Conservation (phyloP, 176 grass and related monocot genomes). For the Paspalum notatum region DNA sequence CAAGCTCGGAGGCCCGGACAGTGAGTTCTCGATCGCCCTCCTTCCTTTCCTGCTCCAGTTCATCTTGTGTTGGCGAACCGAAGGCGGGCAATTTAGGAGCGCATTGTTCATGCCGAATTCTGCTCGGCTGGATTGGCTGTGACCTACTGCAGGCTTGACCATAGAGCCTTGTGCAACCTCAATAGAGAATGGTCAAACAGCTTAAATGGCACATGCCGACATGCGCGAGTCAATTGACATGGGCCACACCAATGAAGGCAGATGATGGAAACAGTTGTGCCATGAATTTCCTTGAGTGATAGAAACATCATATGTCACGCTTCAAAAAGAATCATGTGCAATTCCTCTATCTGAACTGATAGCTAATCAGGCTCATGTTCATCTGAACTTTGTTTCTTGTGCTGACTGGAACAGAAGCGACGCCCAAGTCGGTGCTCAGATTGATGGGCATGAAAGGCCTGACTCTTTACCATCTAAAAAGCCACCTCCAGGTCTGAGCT, state of each 20-base stretch:
- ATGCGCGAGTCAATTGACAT: background rate
- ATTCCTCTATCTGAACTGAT: too few relatives aligned
- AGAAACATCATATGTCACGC: background rate
- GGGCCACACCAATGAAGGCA: background rate
- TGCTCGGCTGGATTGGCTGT: background rate
- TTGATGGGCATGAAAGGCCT: slow-evolving; percentile 88
- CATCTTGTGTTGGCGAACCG: background rate
- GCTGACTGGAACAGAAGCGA: slow-evolving; percentile 62
- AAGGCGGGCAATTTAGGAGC: background rate
- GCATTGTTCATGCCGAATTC: background rate
- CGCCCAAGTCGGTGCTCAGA: slow-evolving; percentile 84
- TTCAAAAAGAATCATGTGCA: background rate
- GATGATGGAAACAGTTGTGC: background rate
- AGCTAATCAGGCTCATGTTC: too few relatives aligned
- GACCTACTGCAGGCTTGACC: slow-evolving; percentile 5
- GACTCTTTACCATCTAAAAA: slow-evolving; percentile 88
- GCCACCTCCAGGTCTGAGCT: slow-evolving; percentile 84
- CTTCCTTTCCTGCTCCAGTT: background rate
- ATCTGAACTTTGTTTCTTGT: background rate
- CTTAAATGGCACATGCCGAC: background rate
- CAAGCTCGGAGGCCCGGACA: slow-evolving; percentile 89
- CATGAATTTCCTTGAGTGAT: background rate
- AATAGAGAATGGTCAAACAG: background rate
- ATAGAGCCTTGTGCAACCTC: background rate
- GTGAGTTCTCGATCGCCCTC: slow-evolving; percentile 40